Evolutionary conservation across 306 rosid genomes (phyloP), one percentile per base, ranked within the genome.

Genomic region (Vicia faba): DNA sequence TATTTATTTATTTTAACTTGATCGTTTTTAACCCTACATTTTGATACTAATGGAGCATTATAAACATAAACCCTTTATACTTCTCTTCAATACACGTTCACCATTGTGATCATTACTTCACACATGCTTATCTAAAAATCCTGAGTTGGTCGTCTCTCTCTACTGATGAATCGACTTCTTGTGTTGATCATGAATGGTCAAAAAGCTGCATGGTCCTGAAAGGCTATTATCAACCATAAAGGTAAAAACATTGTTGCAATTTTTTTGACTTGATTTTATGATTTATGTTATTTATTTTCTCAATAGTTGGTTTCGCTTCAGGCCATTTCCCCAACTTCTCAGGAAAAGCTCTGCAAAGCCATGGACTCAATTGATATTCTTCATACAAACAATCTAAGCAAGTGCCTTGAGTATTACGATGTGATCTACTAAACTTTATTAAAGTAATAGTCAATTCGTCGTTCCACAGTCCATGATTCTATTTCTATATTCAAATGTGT

Each of bases 281-380:
- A 62, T 75, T 76, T 20, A 20, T 46, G 54, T 64, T 58, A 40
- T 53, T 61, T 50, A 61, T 74, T 56, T 55, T 72, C 79, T 81
- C 70, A 59, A 70, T 41, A 43, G 11, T 16, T 70, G 61, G 68
- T 74, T 86, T 79, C 64, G 53, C 51, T 81, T 73, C 95, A 95
- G 99, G 57, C 75, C 61, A 88, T 90, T 81, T 90, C 96, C 0
- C 91, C 97, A 59, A 68, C 82, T 53, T 86, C 95, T 48, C 96
- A 85, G 79, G 86, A 86, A 83, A 85, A 75, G 80, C 75, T 88
- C 64, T 87, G 91, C 65, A 79, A 85, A 86, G 86, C 91, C 57
- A 61, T 86, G 86, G 69, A 81, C 66, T 82, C 88, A 28, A 29
- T 83, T 51, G 86, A 80, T 60, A 68, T 88, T 46, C 79, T n/a